These are phyloP conservation scores for Carex scoparia DNA, from an alignment of 176 grass and related monocot species.

Conservation along the genomic window DNA sequence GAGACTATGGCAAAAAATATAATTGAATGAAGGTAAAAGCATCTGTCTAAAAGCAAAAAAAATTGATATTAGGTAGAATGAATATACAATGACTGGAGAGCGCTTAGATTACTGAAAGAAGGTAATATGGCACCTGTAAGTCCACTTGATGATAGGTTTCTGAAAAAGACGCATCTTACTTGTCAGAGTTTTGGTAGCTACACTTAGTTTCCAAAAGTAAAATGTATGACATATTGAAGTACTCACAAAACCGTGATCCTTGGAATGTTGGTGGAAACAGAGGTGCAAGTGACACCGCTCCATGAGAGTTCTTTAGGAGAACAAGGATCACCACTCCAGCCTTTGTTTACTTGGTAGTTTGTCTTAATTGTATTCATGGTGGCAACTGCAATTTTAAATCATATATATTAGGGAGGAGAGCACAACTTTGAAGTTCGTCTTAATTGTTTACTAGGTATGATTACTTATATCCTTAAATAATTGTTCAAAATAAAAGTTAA, in stretches of 20 bases:
- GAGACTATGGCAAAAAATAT: not conserved
- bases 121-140: slow-evolving; percentile 20
- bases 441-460: too few species aligned
- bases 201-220: not conserved
- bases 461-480: too few species aligned
- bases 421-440: too few species aligned
- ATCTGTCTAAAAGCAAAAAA: not conserved
- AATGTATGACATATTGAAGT: not conserved
- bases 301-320: slow-evolving; percentile 19
- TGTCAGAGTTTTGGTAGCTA: not conserved
- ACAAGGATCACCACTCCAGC: slow-evolving; percentile 59
- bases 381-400: slow-evolving; percentile 31
- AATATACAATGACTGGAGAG: slow-evolving; percentile 24
- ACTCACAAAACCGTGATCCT: slow-evolving; percentile 40
- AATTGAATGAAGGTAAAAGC: not conserved
- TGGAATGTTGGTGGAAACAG: slow-evolving; percentile 3
- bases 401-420: too few species aligned
- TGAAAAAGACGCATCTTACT: not conserved
- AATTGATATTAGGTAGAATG: not conserved
- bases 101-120: slow-evolving; percentile 26
- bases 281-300: slow-evolving; percentile 36
- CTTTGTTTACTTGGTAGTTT: slow-evolving; percentile 26
- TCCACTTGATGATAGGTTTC: slow-evolving; percentile 17
- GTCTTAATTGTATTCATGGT: slow-evolving; percentile 31
- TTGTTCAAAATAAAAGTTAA: too few species aligned